Conservation (phyloP, 1,284 basidiomycete species). For the Vanrija sp. region DNA sequence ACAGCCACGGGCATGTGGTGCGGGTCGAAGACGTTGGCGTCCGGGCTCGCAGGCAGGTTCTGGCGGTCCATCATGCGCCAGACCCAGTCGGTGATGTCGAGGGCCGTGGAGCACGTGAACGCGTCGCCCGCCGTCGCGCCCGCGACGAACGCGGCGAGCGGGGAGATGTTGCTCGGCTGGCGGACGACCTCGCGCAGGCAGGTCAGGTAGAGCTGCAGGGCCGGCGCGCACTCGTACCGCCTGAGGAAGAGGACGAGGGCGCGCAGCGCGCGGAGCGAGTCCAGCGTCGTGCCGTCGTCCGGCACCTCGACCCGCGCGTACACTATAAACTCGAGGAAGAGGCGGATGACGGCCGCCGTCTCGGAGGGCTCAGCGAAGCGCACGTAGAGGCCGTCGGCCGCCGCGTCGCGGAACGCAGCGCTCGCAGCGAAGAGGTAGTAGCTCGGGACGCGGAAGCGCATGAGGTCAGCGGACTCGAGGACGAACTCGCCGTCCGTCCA, state of each 20-base stretch:
- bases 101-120: slow-evolving; percentile 7
- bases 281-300: slow-evolving; percentile 17
- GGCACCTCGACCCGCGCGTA: slow-evolving; percentile 7
- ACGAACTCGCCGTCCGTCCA: slow-evolving; percentile 18
- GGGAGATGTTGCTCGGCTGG: slow-evolving; percentile 4
- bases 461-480: slow-evolving; percentile 11
- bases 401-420: too few species aligned
- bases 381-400: background rate
- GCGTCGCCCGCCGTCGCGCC: slow-evolving; percentile 15
- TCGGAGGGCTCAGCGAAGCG: slow-evolving; percentile 5
- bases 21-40: slow-evolving; percentile 18
- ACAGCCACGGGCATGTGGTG: slow-evolving; percentile 17
- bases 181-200: slow-evolving; percentile 10
- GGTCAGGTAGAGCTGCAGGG: slow-evolving; percentile 5
- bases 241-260: slow-evolving; percentile 8
- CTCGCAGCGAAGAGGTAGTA: slow-evolving; percentile 13
- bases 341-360: slow-evolving; percentile 5
- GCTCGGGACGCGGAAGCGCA: slow-evolving; percentile 14
- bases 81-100: slow-evolving; percentile 16
- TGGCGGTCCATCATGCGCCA: slow-evolving; percentile 16
- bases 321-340: slow-evolving; percentile 11
- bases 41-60: background rate
- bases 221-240: slow-evolving; percentile 7
- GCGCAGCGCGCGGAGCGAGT: background rate
- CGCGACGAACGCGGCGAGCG: slow-evolving; percentile 10